Percentiles rank a stretch among this genome's conserved stretches.
Evolutionary conservation across 352 stramenopile genomes (phyloP).

Genomic region (Pythium monospermum): DNA sequence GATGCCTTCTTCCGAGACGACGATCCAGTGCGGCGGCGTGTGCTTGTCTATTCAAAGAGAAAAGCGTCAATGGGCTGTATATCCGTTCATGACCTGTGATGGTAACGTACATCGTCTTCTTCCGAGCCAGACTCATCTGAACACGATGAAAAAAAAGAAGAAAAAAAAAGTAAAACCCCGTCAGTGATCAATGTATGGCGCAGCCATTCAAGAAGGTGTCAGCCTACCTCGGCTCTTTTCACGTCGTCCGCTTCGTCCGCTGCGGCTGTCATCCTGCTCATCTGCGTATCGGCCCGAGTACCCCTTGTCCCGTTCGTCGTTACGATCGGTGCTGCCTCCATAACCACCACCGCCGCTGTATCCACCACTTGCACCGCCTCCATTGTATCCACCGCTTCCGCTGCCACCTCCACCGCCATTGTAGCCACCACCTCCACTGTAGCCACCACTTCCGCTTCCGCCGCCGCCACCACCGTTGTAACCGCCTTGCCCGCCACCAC

Average conservation of each 20-base stretch:
- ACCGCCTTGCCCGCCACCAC: slow-evolving; percentile 29
- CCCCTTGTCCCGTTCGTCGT: slow-evolving; percentile 53
- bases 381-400: slow-evolving; percentile 27
- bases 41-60: slow-evolving; percentile 9
- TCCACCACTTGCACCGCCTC: slow-evolving; percentile 25
- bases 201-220: too few relatives aligned
- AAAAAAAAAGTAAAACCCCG: not conserved
- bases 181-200: too few relatives aligned
- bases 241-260: slow-evolving; percentile 28
- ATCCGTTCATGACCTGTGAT: not conserved
- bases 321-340: slow-evolving; percentile 34
- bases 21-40: slow-evolving; percentile 51
- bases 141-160: not conserved
- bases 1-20: slow-evolving; percentile 43
- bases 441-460: slow-evolving; percentile 28
- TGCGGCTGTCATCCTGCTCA: slow-evolving; percentile 46
- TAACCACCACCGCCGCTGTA: slow-evolving; percentile 34
- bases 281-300: slow-evolving; percentile 75
- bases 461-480: slow-evolving; percentile 33
- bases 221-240: slow-evolving; percentile 37
- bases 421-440: slow-evolving; percentile 33
- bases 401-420: slow-evolving; percentile 26
- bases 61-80: slow-evolving; percentile 8
- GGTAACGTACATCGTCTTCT: slow-evolving; percentile 41
- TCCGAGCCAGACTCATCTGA: slow-evolving; percentile 70